phyloP scores from a whole-genome alignment of 352 stramenopile species.

The Phytophthora agathidicida region DNA sequence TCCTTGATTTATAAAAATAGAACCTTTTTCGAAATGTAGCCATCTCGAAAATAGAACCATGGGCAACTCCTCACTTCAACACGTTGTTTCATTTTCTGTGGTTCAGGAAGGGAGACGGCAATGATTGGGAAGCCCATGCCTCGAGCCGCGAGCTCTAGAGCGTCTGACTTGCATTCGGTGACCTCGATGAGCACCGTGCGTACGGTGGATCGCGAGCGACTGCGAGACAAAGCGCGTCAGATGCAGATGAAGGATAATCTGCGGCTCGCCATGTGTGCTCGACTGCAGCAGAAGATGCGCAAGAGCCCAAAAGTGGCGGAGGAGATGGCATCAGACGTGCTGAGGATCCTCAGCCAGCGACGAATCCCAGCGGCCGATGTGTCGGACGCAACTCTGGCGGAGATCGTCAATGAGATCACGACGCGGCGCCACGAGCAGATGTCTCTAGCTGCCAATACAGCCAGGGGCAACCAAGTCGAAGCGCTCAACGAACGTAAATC shows the following conservation, averaged over 20 bases:
- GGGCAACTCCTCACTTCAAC: conserved; percentile 8
- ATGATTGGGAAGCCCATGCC: conserved; percentile 48
- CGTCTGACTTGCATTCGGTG: conserved; percentile 47
- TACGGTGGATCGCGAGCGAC: conserved; percentile 69
- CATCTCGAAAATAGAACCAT: conserved; percentile 21
- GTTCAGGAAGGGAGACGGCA: too few species aligned
- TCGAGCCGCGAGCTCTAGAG: conserved; percentile 31
- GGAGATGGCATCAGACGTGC: conserved; percentile 60
- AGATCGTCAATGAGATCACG: conserved; percentile 52
- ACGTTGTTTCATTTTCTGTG: background rate
- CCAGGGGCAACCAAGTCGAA: conserved; percentile 21
- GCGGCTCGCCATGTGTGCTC: conserved; percentile 69
- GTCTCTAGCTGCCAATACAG: conserved; percentile 15
- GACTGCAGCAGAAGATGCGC: conserved; percentile 72
- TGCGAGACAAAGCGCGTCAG: conserved; percentile 68
- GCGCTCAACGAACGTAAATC: background rate
- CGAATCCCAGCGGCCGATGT: conserved; percentile 38
- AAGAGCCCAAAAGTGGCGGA: conserved; percentile 72
- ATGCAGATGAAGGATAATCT: conserved; percentile 81
- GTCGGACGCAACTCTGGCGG: conserved; percentile 44
- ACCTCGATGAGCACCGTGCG: conserved; percentile 42
- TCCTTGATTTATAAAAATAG: too few species aligned
- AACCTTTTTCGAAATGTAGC: background rate
- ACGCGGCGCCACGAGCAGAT: conserved; percentile 44
- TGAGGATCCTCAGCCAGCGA: conserved; percentile 59